These are phyloP conservation scores for Abeoforma whisleri DNA, from an alignment of 78 protist genomes.

Conservation along the genomic window DNA sequence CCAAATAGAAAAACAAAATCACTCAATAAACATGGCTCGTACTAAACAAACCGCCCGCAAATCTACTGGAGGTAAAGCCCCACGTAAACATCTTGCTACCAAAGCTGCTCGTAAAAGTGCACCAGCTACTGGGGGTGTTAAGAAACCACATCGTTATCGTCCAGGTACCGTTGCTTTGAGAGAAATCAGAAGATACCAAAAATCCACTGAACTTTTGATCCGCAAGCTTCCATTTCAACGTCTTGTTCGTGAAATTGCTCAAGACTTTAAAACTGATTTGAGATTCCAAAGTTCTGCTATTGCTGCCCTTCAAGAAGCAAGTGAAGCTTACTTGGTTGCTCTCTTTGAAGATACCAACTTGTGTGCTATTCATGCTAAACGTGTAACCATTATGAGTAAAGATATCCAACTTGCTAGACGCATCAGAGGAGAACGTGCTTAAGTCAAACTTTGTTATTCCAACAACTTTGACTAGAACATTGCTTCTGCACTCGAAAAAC, in stretches of 20 bases:
- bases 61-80: conserved; percentile 88
- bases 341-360: conserved; percentile 69
- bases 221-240: conserved; percentile 82
- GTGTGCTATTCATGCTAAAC: conserved; percentile 67
- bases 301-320: conserved; percentile 62
- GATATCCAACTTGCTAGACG: conserved; percentile 86
- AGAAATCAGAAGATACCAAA: conserved; percentile 71
- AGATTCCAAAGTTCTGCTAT: conserved; percentile 57
- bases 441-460: no score
- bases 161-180: conserved; percentile 83
- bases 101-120: conserved; percentile 78
- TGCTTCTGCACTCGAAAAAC: no score
- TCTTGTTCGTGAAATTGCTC: conserved; percentile 64
- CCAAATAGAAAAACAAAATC: no score
- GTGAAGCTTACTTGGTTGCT: conserved; percentile 61
- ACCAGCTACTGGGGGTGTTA: conserved; percentile 67
- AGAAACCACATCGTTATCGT: conserved; percentile 78
- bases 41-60: conserved; percentile 91
- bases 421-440: conserved; percentile 85
- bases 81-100: conserved; percentile 65
- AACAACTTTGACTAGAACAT: no score
- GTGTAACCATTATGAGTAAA: conserved; percentile 79
- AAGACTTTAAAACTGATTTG: conserved; percentile 50
- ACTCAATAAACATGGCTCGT: conserved; percentile 68
- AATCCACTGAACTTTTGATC: conserved; percentile 74